These are phyloP conservation scores for Pouteria glomerata DNA, from an alignment of 148 eudicot species.

Conservation along the genomic window DNA sequence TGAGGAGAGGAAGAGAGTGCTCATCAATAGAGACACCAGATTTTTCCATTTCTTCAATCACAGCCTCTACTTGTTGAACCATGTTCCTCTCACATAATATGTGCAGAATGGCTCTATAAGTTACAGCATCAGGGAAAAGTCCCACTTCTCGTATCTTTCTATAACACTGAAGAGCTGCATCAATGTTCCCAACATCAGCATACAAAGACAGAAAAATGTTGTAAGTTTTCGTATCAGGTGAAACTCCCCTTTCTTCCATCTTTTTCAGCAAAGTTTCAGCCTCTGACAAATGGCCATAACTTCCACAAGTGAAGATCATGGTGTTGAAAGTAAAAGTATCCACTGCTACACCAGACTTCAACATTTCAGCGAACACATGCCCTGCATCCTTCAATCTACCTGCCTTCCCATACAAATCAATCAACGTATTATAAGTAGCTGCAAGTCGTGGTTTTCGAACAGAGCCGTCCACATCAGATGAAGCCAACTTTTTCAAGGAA, in stretches of 20 bases:
- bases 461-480: constrained; percentile 25
- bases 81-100: constrained; percentile 54
- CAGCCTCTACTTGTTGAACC: constrained; percentile 58
- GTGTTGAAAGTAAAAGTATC: constrained; percentile 74
- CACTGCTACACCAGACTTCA: constrained; percentile 63
- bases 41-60: constrained; percentile 57
- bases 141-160: constrained; percentile 61
- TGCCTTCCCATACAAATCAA: constrained; percentile 88
- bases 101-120: constrained; percentile 60
- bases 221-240: constrained; percentile 77
- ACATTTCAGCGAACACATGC: constrained; percentile 67
- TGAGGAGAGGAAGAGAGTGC: constrained; percentile 56
- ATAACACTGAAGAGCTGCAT: constrained; percentile 56
- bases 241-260: constrained; percentile 78
- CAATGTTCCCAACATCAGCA: constrained; percentile 54
- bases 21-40: constrained; percentile 43
- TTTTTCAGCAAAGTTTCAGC: constrained; percentile 68
- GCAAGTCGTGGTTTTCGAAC: constrained; percentile 52
- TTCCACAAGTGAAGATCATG: constrained; percentile 79
- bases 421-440: constrained; percentile 69
- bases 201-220: constrained; percentile 71
- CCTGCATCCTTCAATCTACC: constrained; percentile 78
- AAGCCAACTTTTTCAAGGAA: constrained; percentile 12
- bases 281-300: constrained; percentile 67
- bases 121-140: constrained; percentile 69